phyloP scores from a whole-genome alignment of 2,329 filamentous ascomycete species.

The Epichloe uncinata region DNA sequence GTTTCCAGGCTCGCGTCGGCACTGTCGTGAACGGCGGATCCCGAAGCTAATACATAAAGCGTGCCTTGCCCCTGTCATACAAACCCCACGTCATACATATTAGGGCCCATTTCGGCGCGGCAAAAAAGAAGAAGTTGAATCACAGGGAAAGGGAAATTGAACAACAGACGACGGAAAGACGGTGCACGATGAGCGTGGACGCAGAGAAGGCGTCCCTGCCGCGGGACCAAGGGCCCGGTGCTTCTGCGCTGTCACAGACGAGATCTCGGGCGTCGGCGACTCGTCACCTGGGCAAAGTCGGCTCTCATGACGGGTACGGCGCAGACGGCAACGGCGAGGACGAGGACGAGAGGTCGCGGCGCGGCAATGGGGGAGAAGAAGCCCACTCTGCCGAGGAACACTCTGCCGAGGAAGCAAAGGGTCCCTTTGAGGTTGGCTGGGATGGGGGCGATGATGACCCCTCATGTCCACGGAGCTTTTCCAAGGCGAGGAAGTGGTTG shows the following conservation, averaged over 20 bases:
- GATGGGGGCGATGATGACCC: slow-evolving; percentile 60
- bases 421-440: slow-evolving; percentile 58
- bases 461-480: slow-evolving; percentile 58
- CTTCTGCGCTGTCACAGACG: neutral
- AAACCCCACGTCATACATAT: neutral
- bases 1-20: neutral
- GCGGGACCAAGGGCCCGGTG: neutral
- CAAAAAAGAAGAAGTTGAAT: too few relatives aligned
- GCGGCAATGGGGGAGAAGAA: slow-evolving; percentile 4
- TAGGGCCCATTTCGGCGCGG: neutral
- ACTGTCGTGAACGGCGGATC: neutral
- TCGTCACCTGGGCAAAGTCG: slow-evolving; percentile 4
- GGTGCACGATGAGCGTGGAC: neutral
- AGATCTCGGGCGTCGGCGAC: neutral
- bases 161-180: neutral
- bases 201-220: slow-evolving; percentile 3
- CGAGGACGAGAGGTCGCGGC: neutral
- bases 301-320: slow-evolving; percentile 33
- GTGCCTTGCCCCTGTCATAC: neutral
- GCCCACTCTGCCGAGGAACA: neutral
- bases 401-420: slow-evolving; percentile 17
- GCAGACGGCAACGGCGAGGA: slow-evolving; percentile 18
- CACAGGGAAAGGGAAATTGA: neutral
- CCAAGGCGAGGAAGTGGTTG: slow-evolving; percentile 57
- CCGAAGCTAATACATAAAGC: neutral